Percentiles rank a stretch among this genome's conserved stretches.
phyloP scores from a whole-genome alignment of 2,329 filamentous ascomycete genomes.

The Neofusicoccum laricinum region DNA sequence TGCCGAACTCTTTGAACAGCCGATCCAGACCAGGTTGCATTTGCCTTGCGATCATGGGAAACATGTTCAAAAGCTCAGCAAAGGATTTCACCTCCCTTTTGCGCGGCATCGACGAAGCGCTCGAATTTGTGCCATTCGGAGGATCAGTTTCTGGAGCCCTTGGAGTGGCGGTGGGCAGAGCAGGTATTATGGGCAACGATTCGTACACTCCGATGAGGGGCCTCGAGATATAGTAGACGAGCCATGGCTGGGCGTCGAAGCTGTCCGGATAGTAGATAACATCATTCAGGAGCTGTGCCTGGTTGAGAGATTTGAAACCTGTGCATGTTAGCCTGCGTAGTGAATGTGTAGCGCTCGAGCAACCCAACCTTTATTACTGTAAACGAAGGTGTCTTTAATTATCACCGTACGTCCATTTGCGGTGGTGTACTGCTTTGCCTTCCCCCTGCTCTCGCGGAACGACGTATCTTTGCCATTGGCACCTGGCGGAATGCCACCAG shows the following conservation, averaged over 20 bases:
- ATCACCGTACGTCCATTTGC: constrained; percentile 91
- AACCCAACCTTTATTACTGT: constrained; percentile 84
- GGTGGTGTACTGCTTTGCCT: constrained; percentile 91
- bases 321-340: constrained; percentile 16
- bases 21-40: constrained; percentile 91
- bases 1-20: constrained; percentile 84
- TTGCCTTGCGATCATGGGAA: constrained; percentile 92
- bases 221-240: constrained; percentile 92
- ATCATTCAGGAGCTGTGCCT: constrained; percentile 83
- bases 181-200: constrained; percentile 67
- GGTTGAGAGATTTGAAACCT: constrained; percentile 90
- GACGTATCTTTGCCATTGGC: constrained; percentile 50
- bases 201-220: constrained; percentile 84
- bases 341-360: constrained; percentile 16
- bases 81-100: constrained; percentile 94
- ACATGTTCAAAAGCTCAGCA: constrained; percentile 82
- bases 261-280: constrained; percentile 83
- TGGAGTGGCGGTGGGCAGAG: constrained; percentile 49
- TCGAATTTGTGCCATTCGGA: constrained; percentile 21
- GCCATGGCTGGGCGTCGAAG: constrained; percentile 89
- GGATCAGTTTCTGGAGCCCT: constrained; percentile 27
- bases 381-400: constrained; percentile 87
- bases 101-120: constrained; percentile 49
- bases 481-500: constrained; percentile 50
- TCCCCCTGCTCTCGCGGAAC: constrained; percentile 81